Base-by-base conservation (phyloP, 192 early-diverging fungal species). In the Helicostylum pulchrum region DNA sequence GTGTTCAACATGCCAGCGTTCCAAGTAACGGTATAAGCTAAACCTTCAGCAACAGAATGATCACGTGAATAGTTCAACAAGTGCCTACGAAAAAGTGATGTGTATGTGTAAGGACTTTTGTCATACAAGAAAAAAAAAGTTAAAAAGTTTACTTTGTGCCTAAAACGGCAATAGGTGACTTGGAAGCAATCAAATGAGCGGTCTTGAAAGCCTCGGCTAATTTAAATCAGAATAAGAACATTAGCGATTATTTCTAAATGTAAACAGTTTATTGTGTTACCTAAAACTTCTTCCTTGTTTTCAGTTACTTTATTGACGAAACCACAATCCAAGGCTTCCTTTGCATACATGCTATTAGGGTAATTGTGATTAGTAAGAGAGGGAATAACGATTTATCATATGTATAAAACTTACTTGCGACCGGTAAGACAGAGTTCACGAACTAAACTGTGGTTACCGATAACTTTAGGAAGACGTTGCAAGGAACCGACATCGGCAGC, bases 401-500 rank as follows among this genome's bases (percentile, higher is more conserved):
- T 3, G 6, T 3, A 39, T 36, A 9, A 10, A 31, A 67, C 78
- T 48, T 77, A 83, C 77, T 78, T 80, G 65, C 94, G 87, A 2
- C 85, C 95, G 14, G 94, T 96, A 43, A 88, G 83, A 70, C 90
- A 93, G 9, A 94, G 73, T 62, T 99, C 97, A 69, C 94, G 90
- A 36, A 96, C 89, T 88, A 90, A 89, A 73, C 87, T 88, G 62
- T 86, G 77, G 78, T 96, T 97, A 23, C 91, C 94, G 52, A 94
- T 92, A 6, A 96, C 81, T 78, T 97, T 97, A 54, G 94, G 94
- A 20, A 99, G 78, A 26, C 97, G 86, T 79, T 99, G 97, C 57
- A 99, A 82, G 26, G 94, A 95, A 42, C 83, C 93, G 21, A 94
- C 74, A 73, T 99, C 96, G 6, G 96, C 96, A 21, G 93, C 93